Evolutionary conservation across 1,139 yeast genomes (phyloP).

Genomic region (Wickerhamomyces sp.): DNA sequence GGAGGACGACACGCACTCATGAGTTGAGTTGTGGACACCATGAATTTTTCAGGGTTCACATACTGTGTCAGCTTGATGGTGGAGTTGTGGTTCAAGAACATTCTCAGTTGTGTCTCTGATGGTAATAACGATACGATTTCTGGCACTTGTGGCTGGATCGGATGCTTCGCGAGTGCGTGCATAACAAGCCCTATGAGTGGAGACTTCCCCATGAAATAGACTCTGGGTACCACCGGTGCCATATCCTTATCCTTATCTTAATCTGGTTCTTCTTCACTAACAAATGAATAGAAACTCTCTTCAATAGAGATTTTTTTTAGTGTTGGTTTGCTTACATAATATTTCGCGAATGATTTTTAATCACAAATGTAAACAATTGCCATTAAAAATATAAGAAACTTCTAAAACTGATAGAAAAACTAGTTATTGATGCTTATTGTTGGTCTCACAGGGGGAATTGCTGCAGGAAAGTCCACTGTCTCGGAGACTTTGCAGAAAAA

Average conservation of each 20-base stretch:
- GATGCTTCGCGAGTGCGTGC: constrained; percentile 25
- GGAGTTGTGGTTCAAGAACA: constrained; percentile 38
- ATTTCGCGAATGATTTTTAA: too few relatives aligned
- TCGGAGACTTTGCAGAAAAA: constrained; percentile 52
- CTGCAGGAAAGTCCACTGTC: constrained; percentile 93
- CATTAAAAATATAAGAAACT: too few relatives aligned
- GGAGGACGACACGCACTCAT: constrained; percentile 36
- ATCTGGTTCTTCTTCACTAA: too few relatives aligned
- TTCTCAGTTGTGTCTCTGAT: constrained; percentile 34
- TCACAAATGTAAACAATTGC: too few relatives aligned
- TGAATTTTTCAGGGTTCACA: constrained; percentile 4
- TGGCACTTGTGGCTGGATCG: constrained; percentile 31
- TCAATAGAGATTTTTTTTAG: too few relatives aligned
- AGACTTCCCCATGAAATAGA: constrained; percentile 17
- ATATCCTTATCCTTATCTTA: too few relatives aligned
- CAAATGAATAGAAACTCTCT: too few relatives aligned
- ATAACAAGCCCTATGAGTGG: constrained; percentile 14
- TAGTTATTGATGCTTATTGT: constrained; percentile 64
- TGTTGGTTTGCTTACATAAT: too few relatives aligned
- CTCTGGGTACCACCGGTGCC: constrained; percentile 13
- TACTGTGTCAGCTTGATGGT: constrained; percentile 26
- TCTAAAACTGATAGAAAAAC: neutral
- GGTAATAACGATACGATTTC: constrained; percentile 40
- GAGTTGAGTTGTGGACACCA: constrained; percentile 18
- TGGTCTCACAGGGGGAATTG: constrained; percentile 96